These are phyloP conservation scores for Melocanna baccifera DNA, from an alignment of 176 grass and related monocot genomes.

Conservation along the genomic window DNA sequence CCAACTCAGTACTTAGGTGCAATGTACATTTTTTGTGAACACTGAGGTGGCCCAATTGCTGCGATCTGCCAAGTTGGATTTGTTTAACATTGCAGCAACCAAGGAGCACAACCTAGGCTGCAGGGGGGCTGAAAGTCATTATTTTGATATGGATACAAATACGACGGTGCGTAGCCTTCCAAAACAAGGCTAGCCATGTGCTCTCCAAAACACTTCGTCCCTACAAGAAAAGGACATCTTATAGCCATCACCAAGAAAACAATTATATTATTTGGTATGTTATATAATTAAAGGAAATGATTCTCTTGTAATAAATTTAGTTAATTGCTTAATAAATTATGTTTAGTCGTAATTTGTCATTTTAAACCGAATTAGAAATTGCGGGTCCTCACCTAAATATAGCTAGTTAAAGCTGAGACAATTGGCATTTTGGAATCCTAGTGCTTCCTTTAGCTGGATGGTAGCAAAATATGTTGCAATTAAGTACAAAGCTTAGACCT, in stretches of 20 bases:
- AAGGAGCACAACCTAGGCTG: background rate
- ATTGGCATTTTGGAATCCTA: background rate
- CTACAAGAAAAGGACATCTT: constrained; percentile 3
- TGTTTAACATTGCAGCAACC: constrained; percentile 32
- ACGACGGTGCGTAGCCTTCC: constrained; percentile 1
- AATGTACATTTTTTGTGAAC: background rate
- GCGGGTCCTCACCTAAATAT: background rate
- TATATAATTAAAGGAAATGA: no score
- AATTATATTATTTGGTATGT: no score
- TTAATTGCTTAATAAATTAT: no score
- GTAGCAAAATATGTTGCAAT: constrained; percentile 37
- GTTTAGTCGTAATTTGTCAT: no score
- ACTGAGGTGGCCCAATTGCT: background rate
- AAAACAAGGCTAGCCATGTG: constrained; percentile 21
- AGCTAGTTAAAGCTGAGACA: background rate
- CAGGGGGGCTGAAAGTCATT: background rate
- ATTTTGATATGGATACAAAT: constrained; percentile 15
- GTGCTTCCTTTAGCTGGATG: constrained; percentile 26
- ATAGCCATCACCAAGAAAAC: constrained; percentile 16
- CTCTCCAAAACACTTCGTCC: background rate
- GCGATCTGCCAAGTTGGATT: constrained; percentile 14
- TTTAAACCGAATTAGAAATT: no score
- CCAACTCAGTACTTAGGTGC: constrained; percentile 5
- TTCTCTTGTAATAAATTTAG: no score
- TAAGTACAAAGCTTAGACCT: constrained; percentile 31